Percentiles rank a stretch among this genome's conserved stretches.
phyloP scores from a whole-genome alignment of 805 yeast genomes.

The Phaffomyces thermotolerans region DNA sequence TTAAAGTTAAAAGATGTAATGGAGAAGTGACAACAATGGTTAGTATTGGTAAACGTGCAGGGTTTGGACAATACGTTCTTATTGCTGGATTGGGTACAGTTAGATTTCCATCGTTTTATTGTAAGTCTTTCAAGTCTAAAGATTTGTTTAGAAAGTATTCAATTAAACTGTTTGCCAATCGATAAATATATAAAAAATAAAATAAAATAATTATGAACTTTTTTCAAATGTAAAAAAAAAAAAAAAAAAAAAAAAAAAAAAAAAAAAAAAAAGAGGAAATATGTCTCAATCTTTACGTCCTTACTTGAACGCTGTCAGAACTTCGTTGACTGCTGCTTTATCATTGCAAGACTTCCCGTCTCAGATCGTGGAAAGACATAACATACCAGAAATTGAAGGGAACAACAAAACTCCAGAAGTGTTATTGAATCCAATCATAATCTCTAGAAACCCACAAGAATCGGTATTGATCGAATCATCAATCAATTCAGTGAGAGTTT shows the following conservation, averaged over 20 bases:
- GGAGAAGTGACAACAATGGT: not conserved
- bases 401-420: slow-evolving; percentile 69
- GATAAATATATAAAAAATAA: too few species aligned
- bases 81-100: too few species aligned
- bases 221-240: too few species aligned
- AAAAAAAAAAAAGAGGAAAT: too few species aligned
- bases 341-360: slow-evolving; percentile 92
- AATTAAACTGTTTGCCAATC: too few species aligned
- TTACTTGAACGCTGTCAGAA: slow-evolving; percentile 87
- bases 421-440: slow-evolving; percentile 78
- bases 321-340: slow-evolving; percentile 87
- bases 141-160: not conserved
- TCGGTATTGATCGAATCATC: slow-evolving; percentile 89
- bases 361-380: slow-evolving; percentile 93
- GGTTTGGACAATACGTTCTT: not conserved
- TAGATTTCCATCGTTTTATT: too few species aligned
- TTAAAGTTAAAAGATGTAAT: not conserved
- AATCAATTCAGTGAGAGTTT: slow-evolving; percentile 84
- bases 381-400: slow-evolving; percentile 92
- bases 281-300: slow-evolving; percentile 96
- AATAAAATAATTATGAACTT: too few species aligned
- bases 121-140: not conserved
- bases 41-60: not conserved
- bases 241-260: too few species aligned
- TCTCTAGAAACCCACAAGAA: slow-evolving; percentile 91